Conservation (phyloP, 805 yeast genomes). For the Candida caryicola region DNA sequence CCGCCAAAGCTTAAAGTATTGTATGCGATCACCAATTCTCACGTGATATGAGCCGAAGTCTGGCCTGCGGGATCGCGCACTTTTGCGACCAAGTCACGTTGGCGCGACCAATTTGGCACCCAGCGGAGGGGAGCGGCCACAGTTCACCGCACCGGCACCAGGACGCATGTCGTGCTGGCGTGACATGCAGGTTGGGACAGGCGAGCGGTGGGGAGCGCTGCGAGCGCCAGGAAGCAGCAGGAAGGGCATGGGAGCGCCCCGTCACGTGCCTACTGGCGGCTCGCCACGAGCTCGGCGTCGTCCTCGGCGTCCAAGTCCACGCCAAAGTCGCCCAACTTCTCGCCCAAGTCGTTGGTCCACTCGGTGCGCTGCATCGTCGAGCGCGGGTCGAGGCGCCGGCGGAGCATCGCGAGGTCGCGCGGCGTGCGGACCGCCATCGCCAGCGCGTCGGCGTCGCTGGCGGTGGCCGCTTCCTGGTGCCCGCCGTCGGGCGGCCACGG, state of each 20-base stretch:
- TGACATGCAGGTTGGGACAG: too few species aligned
- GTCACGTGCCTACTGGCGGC: too few species aligned
- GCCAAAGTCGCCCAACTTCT: constrained; percentile 77
- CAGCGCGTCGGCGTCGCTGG: constrained; percentile 8
- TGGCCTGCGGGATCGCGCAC: too few species aligned
- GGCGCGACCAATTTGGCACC: too few species aligned
- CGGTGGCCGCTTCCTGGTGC: constrained; percentile 28
- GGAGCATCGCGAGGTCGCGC: constrained; percentile 21
- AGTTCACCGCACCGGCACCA: too few species aligned
- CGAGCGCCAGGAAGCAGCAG: too few species aligned
- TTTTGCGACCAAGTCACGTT: too few species aligned
- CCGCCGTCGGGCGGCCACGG: constrained; percentile 97
- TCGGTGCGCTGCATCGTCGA: constrained; percentile 37
- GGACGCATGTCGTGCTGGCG: too few species aligned
- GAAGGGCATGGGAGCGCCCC: too few species aligned
- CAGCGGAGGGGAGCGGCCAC: too few species aligned
- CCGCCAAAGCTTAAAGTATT: not conserved
- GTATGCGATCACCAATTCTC: not conserved
- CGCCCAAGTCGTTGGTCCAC: constrained; percentile 85
- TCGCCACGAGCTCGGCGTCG: too few species aligned
- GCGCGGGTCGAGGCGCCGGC: constrained; percentile 37
- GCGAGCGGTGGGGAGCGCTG: too few species aligned
- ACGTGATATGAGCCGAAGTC: constrained; percentile 4
- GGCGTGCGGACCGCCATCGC: constrained; percentile 3
- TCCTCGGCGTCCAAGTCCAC: constrained; percentile 73